A percentile compares a stretch with the other conserved stretches of the same genome.
phyloP scores from a whole-genome alignment of 2,329 filamentous ascomycete genomes.

The Alternaria rosae region DNA sequence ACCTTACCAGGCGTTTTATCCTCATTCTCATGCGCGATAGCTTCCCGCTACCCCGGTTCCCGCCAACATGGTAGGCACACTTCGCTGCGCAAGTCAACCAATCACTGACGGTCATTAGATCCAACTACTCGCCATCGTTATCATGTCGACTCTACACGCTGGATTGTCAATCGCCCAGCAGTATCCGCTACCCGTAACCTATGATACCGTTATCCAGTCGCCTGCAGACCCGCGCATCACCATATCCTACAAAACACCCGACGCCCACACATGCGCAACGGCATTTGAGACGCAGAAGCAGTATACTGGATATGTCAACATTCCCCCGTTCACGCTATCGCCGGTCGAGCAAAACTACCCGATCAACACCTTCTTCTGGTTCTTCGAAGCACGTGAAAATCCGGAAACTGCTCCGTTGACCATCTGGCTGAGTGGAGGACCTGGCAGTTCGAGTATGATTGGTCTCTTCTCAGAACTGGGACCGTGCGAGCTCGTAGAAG shows the following conservation, averaged over 20 bases:
- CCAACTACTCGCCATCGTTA: constrained; percentile 19
- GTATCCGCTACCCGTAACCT: constrained; percentile 49
- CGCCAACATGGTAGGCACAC: constrained; percentile 11
- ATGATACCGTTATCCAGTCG: constrained; percentile 64
- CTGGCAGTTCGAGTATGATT: constrained; percentile 69
- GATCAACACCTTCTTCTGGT: constrained; percentile 71
- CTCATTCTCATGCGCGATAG: constrained; percentile 24
- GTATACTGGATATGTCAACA: constrained; percentile 70
- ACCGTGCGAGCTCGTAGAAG: constrained; percentile 53
- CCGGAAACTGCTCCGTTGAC: constrained; percentile 61
- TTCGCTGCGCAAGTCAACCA: neutral
- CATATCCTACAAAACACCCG: constrained; percentile 71
- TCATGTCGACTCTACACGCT: constrained; percentile 19
- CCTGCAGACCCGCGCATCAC: constrained; percentile 69
- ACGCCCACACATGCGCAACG: constrained; percentile 68
- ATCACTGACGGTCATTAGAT: constrained; percentile 1
- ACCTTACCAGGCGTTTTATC: constrained; percentile 12
- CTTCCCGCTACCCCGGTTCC: constrained; percentile 2
- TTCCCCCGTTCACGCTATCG: constrained; percentile 61
- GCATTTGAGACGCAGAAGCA: constrained; percentile 71
- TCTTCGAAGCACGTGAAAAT: constrained; percentile 65
- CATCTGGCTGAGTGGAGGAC: constrained; percentile 71
- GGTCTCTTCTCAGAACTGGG: constrained; percentile 70
- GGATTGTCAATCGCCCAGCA: constrained; percentile 48
- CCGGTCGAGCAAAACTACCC: constrained; percentile 62